phyloP scores from a whole-genome alignment of 495 filamentous ascomycete genomes.

The Polyplosphaeria fusca region DNA sequence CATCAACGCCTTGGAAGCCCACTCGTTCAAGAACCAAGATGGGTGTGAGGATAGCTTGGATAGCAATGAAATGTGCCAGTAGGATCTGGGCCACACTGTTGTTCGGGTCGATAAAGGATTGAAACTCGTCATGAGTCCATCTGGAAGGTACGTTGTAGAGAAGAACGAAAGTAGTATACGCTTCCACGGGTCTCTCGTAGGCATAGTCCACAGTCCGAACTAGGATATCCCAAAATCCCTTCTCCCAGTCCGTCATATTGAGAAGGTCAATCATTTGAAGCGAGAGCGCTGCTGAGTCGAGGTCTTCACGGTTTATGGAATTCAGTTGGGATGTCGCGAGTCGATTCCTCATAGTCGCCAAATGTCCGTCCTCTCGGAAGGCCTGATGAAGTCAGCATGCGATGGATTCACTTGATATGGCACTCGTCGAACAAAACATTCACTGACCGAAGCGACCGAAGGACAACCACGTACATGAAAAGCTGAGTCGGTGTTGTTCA shows the following conservation, averaged over 20 bases:
- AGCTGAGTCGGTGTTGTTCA: constrained; percentile 44
- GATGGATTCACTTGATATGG: constrained; percentile 6
- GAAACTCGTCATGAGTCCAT: constrained; percentile 54
- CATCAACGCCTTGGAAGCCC: constrained; percentile 31
- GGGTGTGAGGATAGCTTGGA: constrained; percentile 56
- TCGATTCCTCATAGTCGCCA: constrained; percentile 27
- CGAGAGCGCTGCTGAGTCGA: constrained; percentile 27
- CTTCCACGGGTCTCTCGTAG: constrained; percentile 28
- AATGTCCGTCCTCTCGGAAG: constrained; percentile 30
- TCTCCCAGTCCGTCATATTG: constrained; percentile 24
- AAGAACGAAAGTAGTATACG: constrained; percentile 39
- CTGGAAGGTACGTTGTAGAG: constrained; percentile 44
- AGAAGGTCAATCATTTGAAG: constrained; percentile 21
- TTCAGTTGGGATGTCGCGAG: constrained; percentile 12
- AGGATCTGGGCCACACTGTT: constrained; percentile 53
- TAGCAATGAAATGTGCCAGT: constrained; percentile 56
- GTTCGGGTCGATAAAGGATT: constrained; percentile 49
- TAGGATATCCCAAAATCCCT: constrained; percentile 19
- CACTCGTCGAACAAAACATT: constrained; percentile 14
- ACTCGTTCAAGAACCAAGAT: constrained; percentile 31
- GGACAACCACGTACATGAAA: constrained; percentile 43
- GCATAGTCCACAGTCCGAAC: constrained; percentile 26
- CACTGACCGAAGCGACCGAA: constrained; percentile 13
- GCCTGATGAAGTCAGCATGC: constrained; percentile 10
- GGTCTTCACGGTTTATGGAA: constrained; percentile 14